Evolutionary conservation across 495 filamentous ascomycete genomes (phyloP), one percentile per base, ranked within the genome.

Genomic region (Daldinia bambusicola): DNA sequence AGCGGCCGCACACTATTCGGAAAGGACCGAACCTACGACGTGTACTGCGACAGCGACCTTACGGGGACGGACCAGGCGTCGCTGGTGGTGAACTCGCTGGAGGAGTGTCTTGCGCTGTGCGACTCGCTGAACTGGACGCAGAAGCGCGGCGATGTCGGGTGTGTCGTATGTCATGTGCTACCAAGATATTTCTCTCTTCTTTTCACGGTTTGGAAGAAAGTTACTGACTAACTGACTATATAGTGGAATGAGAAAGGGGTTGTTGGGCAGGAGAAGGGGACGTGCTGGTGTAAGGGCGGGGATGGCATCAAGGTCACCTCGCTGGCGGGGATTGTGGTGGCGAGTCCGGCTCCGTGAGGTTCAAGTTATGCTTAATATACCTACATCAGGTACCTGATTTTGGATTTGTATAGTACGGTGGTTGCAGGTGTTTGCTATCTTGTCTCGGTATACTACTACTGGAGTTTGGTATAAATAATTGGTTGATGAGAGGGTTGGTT

Each of bases 21-120:
- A 16, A 10, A 48, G 20, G 22, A 48, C 43, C 43, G 18, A 8
- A 18, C 9, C 18, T 70, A 70, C 48, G 59, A 48, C 12, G n/a
- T 70, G 9, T 61, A 53, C 18, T 70, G 67, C 18, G 22, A 65
- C 20, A 64, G 61, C 67, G 67, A 70, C 61, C 34, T 70, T 55
- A 70, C 61, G 61, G 67, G 67, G 37, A 60, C 22, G 14, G 12
- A 38, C 37, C 55, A 45, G 12, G 61, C 61, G 10, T 45, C 53
- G 18, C 38, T 65, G 32, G 45, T 55, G 9, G 50, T 48, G 30
- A 61, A 32, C 31, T 70, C 67, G 1, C 38, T 70, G 0, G 61
- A 70, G 12, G 55, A 70, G 30, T 70, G 67, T 30, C 32, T 70
- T 26, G 37, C 36, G 45, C n/a, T 70, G n/a, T 70, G 61, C 61